Conservation (phyloP, 2,329 filamentous ascomycete species). For the Fusarium agapanthi region DNA sequence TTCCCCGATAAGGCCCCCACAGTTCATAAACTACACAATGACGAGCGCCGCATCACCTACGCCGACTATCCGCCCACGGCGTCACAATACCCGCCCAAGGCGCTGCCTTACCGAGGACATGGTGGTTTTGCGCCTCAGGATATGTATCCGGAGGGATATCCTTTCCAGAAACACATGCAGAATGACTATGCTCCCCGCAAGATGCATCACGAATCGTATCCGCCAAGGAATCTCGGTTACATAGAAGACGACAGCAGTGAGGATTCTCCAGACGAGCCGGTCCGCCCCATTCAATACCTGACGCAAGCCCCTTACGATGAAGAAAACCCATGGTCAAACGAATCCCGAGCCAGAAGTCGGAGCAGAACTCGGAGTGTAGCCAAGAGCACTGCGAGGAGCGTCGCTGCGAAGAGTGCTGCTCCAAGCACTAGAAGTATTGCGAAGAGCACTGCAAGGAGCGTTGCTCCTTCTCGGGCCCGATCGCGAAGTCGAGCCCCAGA, state of each 20-base stretch:
- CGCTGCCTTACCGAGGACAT: conserved; percentile 31
- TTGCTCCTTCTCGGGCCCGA: conserved; percentile 27
- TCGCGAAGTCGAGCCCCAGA: conserved; percentile 44
- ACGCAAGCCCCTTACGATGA: conserved; percentile 33
- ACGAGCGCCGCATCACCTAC: conserved; percentile 32
- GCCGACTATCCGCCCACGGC: conserved; percentile 30
- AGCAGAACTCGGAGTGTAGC: conserved; percentile 29
- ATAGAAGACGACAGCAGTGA: conserved; percentile 42
- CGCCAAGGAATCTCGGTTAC: conserved; percentile 36
- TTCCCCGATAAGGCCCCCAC: conserved; percentile 54
- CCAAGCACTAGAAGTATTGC: conserved; percentile 30
- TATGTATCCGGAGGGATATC: conserved; percentile 38
- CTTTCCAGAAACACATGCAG: conserved; percentile 28
- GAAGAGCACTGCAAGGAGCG: conserved; percentile 37
- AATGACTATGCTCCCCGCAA: conserved; percentile 36
- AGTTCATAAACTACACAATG: conserved; percentile 26
- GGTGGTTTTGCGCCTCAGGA: conserved; percentile 31
- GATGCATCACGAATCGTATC: conserved; percentile 36
- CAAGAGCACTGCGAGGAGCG: conserved; percentile 29
- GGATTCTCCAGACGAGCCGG: conserved; percentile 28
- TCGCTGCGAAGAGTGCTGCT: conserved; percentile 25
- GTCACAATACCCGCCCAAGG: conserved; percentile 32
- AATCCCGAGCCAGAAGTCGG: conserved; percentile 26
- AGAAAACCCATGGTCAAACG: conserved; percentile 26
- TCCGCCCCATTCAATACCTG: conserved; percentile 37